phyloP scores from a whole-genome alignment of 2,329 filamentous ascomycete genomes.

The Fusarium sp. region DNA sequence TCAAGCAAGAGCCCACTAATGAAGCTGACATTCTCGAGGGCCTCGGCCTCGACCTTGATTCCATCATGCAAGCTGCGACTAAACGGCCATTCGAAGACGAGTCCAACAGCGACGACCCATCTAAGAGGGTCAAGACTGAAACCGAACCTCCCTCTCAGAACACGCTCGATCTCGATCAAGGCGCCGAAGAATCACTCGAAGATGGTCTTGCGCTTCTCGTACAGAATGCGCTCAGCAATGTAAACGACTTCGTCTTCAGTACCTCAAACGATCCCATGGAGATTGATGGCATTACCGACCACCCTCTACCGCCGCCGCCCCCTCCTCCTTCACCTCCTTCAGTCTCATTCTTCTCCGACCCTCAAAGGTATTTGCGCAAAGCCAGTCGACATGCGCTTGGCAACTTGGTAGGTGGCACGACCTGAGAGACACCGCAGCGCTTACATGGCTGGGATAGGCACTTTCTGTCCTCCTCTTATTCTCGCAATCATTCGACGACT shows the following conservation, averaged over 20 bases:
- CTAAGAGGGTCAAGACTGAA: conserved; percentile 53
- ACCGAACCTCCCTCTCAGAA: conserved; percentile 31
- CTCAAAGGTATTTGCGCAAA: conserved; percentile 53
- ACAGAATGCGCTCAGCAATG: conserved; percentile 56
- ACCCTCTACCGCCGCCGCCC: conserved; percentile 37
- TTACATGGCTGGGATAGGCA: conserved; percentile 47
- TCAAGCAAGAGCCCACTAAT: conserved; percentile 56
- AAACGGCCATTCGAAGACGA: conserved; percentile 54
- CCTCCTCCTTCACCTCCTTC: conserved; percentile 43
- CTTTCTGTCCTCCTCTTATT: conserved; percentile 55
- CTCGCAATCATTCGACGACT: conserved; percentile 54
- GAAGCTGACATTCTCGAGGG: conserved; percentile 52
- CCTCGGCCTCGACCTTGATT: conserved; percentile 51
- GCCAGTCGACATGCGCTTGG: conserved; percentile 55
- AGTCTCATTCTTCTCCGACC: conserved; percentile 51
- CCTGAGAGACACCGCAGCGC: conserved; percentile 14
- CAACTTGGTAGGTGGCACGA: conserved; percentile 52
- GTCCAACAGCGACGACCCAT: conserved; percentile 44
- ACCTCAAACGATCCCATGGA: conserved; percentile 51
- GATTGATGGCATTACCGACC: conserved; percentile 49
- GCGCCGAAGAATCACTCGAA: conserved; percentile 49
- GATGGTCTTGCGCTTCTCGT: conserved; percentile 54
- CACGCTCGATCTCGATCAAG: conserved; percentile 36
- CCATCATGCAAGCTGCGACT: conserved; percentile 51
- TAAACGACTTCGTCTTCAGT: conserved; percentile 53